Evolutionary conservation across 768 basidiomycete genomes (phyloP), one percentile per base, ranked within the genome.

Genomic region (Amanita jacksonii): DNA sequence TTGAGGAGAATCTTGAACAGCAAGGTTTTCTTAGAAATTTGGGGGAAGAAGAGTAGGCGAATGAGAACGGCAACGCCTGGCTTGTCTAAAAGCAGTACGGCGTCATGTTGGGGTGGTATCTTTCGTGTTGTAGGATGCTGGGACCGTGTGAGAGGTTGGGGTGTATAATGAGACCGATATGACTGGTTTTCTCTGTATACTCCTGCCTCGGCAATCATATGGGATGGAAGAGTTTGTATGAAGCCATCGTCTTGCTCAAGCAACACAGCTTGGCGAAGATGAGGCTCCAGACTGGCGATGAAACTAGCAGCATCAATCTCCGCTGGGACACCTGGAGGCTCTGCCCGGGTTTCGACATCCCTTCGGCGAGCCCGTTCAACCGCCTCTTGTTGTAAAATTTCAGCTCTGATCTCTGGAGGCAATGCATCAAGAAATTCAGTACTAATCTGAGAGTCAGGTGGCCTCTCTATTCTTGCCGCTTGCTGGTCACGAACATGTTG

Each of bases 401-500:
- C 96, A 1, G 91, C 92, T 18, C 96, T 85, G 45, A 99, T 87
- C 54, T 96, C 93, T 2, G 93, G 88, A 3, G 96, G 96, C 3
- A 98, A 70, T 1, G 96, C 96, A 52, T 97, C 88, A 36, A 99
- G 74, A 64, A 99, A 99, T 65, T 99, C 96, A 1, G 81, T 60
- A 61, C 87, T 94, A 62, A 99, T 93, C 55, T 87, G 83, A 0
- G 90, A 90, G 52, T 90, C 90, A 13, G 76, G 69, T 25, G 77
- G 85, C 36, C 77, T 73, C 58, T 84, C 84, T 45, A 81, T 67
- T 56, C 79, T 71, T 3, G 89, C 79, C 8, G 86, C 80, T 31
- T 84, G 81, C 48, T 83, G 88, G 53, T 98, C 96, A 7, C 92
- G 82, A 52, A 97, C 81, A 57, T 99, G 94, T 57, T 99, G 96